These are phyloP conservation scores for Lepiota venenata DNA, from an alignment of 768 basidiomycete species.

Conservation along the genomic window DNA sequence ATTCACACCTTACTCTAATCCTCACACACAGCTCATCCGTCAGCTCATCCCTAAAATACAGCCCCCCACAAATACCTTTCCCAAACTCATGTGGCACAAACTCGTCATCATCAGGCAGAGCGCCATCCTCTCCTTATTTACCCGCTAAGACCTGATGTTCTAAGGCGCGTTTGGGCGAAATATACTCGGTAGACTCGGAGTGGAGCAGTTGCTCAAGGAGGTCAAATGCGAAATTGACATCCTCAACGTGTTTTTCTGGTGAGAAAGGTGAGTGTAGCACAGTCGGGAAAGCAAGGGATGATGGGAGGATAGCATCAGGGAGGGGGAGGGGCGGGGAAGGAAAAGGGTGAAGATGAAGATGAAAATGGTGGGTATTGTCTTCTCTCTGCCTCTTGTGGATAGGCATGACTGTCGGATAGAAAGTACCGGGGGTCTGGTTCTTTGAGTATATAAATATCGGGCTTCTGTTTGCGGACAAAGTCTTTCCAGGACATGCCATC, in stretches of 20 bases:
- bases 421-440: conserved; percentile 50
- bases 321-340: conserved; percentile 19
- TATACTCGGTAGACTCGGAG: conserved; percentile 73
- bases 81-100: conserved; percentile 68
- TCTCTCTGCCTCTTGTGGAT: conserved; percentile 10
- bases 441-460: conserved; percentile 52
- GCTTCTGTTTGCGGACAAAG: conserved; percentile 79
- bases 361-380: conserved; percentile 27
- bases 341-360: conserved; percentile 29
- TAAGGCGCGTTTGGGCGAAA: conserved; percentile 74
- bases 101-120: conserved; percentile 51
- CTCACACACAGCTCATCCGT: conserved; percentile 53
- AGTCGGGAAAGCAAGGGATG: conserved; percentile 4
- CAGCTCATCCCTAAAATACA: conserved; percentile 56
- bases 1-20: conserved; percentile 30
- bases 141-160: conserved; percentile 74
- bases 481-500: conserved; percentile 69
- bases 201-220: conserved; percentile 73
- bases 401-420: conserved; percentile 40
- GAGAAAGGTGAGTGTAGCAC: conserved; percentile 1
- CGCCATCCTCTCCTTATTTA: conserved; percentile 23
- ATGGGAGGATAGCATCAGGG: conserved; percentile 12
- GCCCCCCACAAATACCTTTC: conserved; percentile 59
- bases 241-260: conserved; percentile 39
- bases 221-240: conserved; percentile 68